A percentile compares a stretch with the other conserved stretches of the same genome.
Evolutionary conservation across 2,329 filamentous ascomycete genomes (phyloP).

Genomic region (Trichophyton rubrum): DNA sequence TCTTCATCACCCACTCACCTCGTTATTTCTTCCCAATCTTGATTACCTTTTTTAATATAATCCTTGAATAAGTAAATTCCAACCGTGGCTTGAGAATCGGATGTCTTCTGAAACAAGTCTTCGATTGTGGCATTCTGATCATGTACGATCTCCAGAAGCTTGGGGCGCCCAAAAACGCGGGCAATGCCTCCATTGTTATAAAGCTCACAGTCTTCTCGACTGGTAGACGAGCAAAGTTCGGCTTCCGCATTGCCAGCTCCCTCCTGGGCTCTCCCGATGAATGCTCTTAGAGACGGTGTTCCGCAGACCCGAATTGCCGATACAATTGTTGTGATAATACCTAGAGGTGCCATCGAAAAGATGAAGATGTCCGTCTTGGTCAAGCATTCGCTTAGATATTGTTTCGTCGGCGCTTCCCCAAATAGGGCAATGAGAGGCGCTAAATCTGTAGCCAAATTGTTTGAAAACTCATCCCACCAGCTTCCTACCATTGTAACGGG

Average conservation of each 20-base stretch:
- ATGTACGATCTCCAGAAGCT: slow-evolving; percentile 23
- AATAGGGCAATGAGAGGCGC: slow-evolving; percentile 32
- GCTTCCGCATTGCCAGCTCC: slow-evolving; percentile 23
- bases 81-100: background rate
- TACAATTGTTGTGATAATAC: slow-evolving; percentile 35
- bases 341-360: slow-evolving; percentile 37
- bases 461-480: slow-evolving; percentile 7
- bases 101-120: slow-evolving; percentile 13
- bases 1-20: too few relatives aligned
- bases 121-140: slow-evolving; percentile 32
- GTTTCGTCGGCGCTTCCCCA: slow-evolving; percentile 37
- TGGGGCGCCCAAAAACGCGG: slow-evolving; percentile 9
- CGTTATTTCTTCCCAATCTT: background rate
- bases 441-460: slow-evolving; percentile 10
- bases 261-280: slow-evolving; percentile 37
- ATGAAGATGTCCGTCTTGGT: slow-evolving; percentile 34
- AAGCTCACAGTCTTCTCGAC: slow-evolving; percentile 16
- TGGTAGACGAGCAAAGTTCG: slow-evolving; percentile 32
- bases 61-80: background rate
- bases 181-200: slow-evolving; percentile 17
- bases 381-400: slow-evolving; percentile 37
- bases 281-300: slow-evolving; percentile 30
- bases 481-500: background rate
- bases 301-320: slow-evolving; percentile 37
- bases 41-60: slow-evolving; percentile 3